These are phyloP conservation scores for Calonectria naviculata DNA, from an alignment of 2,329 filamentous ascomycete genomes.

Conservation along the genomic window DNA sequence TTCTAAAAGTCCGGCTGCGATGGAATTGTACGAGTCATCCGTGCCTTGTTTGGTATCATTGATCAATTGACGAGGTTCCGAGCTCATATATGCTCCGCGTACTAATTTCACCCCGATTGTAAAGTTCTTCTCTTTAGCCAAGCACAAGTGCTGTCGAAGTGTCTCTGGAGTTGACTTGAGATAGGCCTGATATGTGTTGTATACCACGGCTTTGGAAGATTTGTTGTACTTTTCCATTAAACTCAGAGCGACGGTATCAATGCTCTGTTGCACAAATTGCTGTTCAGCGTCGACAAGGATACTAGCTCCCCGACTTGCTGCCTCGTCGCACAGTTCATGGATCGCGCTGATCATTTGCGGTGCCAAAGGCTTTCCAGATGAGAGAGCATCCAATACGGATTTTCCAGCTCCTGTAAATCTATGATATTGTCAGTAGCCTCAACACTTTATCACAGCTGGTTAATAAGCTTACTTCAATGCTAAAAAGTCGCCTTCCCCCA, in stretches of 20 bases:
- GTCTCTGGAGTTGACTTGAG: conserved; percentile 57
- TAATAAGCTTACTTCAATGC: conserved; percentile 49
- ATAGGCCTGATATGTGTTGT: conserved; percentile 68
- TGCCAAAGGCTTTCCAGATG: conserved; percentile 45
- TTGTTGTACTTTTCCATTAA: conserved; percentile 53
- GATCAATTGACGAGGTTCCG: conserved; percentile 60
- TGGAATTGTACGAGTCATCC: conserved; percentile 61
- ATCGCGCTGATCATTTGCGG: conserved; percentile 54
- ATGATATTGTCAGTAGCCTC: not conserved
- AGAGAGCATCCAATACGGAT: conserved; percentile 49
- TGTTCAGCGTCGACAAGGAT: conserved; percentile 61
- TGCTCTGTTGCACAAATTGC: conserved; percentile 55
- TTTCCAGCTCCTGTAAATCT: conserved; percentile 57
- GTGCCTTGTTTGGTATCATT: conserved; percentile 64
- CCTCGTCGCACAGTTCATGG: conserved; percentile 49
- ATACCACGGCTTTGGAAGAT: conserved; percentile 46
- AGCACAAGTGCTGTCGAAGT: conserved; percentile 56
- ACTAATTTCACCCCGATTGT: conserved; percentile 67
- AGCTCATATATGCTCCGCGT: conserved; percentile 64
- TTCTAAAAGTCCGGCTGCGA: conserved; percentile 58
- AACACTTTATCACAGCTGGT: fast-evolving
- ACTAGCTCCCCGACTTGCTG: conserved; percentile 51
- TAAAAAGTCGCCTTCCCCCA: conserved; percentile 47
- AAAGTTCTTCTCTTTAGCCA: conserved; percentile 57
- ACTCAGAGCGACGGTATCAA: conserved; percentile 45